Percentiles rank a stretch among this genome's conserved stretches.
Conservation (phyloP, 1,284 basidiomycete genomes). For the Xerocomus amazonicus region DNA sequence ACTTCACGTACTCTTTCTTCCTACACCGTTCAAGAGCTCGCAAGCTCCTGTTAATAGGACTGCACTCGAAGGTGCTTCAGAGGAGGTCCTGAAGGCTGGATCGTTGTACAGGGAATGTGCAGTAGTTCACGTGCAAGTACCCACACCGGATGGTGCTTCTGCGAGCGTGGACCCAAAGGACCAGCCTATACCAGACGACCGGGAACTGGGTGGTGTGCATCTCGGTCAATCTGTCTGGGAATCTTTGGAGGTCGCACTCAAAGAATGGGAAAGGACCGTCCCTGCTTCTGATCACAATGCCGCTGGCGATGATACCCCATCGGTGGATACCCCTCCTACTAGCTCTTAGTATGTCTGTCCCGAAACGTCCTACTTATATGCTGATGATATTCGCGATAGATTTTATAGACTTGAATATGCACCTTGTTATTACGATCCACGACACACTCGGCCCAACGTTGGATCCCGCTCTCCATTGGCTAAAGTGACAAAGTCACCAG, state of each 20-base stretch:
- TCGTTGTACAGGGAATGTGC: constrained; percentile 73
- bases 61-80: constrained; percentile 20
- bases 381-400: constrained; percentile 9
- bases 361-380: background rate
- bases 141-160: constrained; percentile 30
- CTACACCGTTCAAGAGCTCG: constrained; percentile 63
- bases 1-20: constrained; percentile 69
- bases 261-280: constrained; percentile 54
- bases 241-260: constrained; percentile 59
- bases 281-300: constrained; percentile 21
- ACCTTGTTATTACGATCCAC: background rate
- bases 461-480: constrained; percentile 6
- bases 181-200: constrained; percentile 50
- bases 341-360: constrained; percentile 9
- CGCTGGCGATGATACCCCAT: constrained; percentile 21
- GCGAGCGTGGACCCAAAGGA: constrained; percentile 13
- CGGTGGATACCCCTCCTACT: constrained; percentile 20
- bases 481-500: constrained; percentile 3
- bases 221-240: constrained; percentile 72
- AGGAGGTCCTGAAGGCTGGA: constrained; percentile 69
- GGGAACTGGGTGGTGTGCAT: constrained; percentile 63
- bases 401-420: background rate
- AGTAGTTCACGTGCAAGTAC: constrained; percentile 50
- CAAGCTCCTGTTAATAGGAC: background rate
- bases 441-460: background rate